A percentile compares a stretch with the other conserved stretches of the same genome.
These are phyloP conservation scores for Globisporangium spinosum DNA, from an alignment of 352 stramenopile genomes.

Conservation along the genomic window DNA sequence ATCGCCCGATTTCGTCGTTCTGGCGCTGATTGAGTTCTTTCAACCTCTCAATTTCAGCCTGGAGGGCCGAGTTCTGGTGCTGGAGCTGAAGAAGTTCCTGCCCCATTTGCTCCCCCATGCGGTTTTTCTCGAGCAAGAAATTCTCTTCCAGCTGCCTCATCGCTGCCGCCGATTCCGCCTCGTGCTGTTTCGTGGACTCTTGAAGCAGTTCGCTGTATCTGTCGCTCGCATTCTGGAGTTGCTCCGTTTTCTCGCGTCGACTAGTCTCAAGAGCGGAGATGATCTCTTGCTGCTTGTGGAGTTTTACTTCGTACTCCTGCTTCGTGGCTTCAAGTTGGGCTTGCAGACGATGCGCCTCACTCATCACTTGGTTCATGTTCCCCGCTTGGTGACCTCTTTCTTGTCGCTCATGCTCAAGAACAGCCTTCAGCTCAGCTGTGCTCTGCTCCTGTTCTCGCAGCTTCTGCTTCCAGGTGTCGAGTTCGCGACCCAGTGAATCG, in stretches of 20 bases:
- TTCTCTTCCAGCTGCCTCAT: conserved; percentile 52
- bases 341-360: conserved; percentile 43
- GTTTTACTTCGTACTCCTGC: conserved; percentile 49
- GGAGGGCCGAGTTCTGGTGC: conserved; percentile 39
- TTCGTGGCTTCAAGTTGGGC: conserved; percentile 36
- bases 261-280: conserved; percentile 37
- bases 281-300: conserved; percentile 40
- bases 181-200: conserved; percentile 32
- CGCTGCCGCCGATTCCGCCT: conserved; percentile 35
- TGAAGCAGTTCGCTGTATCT: conserved; percentile 26
- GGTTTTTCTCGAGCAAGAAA: conserved; percentile 43
- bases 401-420: conserved; percentile 21
- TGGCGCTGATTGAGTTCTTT: conserved; percentile 50
- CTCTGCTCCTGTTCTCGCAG: conserved; percentile 34
- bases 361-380: conserved; percentile 34
- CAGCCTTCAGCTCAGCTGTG: conserved; percentile 29
- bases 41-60: conserved; percentile 39
- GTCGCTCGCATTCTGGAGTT: conserved; percentile 34
- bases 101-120: conserved; percentile 34
- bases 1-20: conserved; percentile 44
- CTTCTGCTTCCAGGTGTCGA: conserved; percentile 33
- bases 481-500: conserved; percentile 31
- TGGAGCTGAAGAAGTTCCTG: conserved; percentile 34
- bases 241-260: conserved; percentile 29
- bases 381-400: conserved; percentile 25